A percentile compares a stretch with the other conserved stretches of the same genome.
phyloP scores from a whole-genome alignment of 805 yeast species.

The Wickerhamiella sergipiensis region DNA sequence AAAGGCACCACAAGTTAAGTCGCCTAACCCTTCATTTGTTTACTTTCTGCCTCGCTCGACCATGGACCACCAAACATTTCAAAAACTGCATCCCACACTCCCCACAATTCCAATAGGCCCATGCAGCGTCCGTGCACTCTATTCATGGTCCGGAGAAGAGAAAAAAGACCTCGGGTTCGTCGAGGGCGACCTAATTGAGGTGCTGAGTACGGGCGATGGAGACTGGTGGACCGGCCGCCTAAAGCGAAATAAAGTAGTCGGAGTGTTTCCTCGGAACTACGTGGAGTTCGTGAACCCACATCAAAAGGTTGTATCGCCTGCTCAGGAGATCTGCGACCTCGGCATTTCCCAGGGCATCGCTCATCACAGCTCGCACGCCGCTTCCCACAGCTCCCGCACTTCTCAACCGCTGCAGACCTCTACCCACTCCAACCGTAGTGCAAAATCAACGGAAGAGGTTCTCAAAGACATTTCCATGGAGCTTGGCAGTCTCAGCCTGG shows the following conservation, averaged over 20 bases:
- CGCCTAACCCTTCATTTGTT: neutral
- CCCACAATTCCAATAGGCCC: constrained; percentile 29
- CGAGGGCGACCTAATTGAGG: constrained; percentile 87
- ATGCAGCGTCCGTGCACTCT: constrained; percentile 65
- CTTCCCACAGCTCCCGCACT: neutral
- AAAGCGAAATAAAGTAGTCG: constrained; percentile 65
- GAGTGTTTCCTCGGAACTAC: constrained; percentile 78
- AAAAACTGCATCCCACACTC: neutral
- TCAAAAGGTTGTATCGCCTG: constrained; percentile 15
- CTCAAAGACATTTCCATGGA: constrained; percentile 18
- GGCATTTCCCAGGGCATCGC: neutral
- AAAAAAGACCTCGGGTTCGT: constrained; percentile 83
- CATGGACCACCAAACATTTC: constrained; percentile 1
- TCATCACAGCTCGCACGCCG: too few relatives aligned
- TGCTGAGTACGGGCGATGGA: constrained; percentile 67
- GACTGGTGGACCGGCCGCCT: constrained; percentile 85
- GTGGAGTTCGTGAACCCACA: constrained; percentile 39
- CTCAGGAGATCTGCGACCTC: neutral
- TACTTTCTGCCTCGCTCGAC: neutral
- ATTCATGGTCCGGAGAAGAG: constrained; percentile 90
- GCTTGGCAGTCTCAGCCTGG: constrained; percentile 13
- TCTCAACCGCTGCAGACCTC: neutral
- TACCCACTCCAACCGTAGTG: constrained; percentile 1
- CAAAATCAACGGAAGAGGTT: constrained; percentile 19
- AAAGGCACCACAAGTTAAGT: too few relatives aligned